These are phyloP conservation scores for Nakaseomyces nivariensis DNA, from an alignment of 1,139 yeast species.

Conservation along the genomic window DNA sequence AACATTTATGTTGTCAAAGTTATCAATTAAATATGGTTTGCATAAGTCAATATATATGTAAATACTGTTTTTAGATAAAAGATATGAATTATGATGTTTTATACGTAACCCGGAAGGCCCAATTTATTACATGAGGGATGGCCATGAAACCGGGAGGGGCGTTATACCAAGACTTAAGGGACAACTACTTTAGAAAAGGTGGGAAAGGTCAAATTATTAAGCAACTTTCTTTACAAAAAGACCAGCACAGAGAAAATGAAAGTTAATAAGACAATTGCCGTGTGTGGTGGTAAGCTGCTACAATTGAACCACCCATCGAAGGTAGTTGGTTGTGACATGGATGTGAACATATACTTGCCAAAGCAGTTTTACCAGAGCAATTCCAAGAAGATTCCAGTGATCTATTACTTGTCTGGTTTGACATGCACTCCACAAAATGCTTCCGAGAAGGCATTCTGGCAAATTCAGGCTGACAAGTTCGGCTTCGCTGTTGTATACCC, in stretches of 20 bases:
- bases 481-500: constrained; percentile 90
- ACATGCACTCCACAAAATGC: constrained; percentile 94
- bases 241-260: neutral
- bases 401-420: constrained; percentile 77
- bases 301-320: constrained; percentile 68
- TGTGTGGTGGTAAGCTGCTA: constrained; percentile 66
- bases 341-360: constrained; percentile 75
- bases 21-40: too few species aligned
- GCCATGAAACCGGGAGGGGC: too few species aligned
- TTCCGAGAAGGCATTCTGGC: constrained; percentile 87
- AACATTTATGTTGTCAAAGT: too few species aligned
- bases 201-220: too few species aligned
- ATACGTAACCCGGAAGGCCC: neutral
- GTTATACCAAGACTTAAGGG: too few species aligned
- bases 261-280: constrained; percentile 37
- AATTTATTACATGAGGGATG: too few species aligned
- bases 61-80: neutral
- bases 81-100: neutral
- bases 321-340: constrained; percentile 64
- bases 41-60: neutral
- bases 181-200: too few species aligned
- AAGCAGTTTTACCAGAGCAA: constrained; percentile 33
- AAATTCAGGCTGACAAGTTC: constrained; percentile 65
- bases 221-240: too few species aligned
- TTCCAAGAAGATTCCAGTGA: constrained; percentile 47